phyloP scores from a whole-genome alignment of 1,139 yeast genomes.

The Magnusiomyces paraingens region DNA sequence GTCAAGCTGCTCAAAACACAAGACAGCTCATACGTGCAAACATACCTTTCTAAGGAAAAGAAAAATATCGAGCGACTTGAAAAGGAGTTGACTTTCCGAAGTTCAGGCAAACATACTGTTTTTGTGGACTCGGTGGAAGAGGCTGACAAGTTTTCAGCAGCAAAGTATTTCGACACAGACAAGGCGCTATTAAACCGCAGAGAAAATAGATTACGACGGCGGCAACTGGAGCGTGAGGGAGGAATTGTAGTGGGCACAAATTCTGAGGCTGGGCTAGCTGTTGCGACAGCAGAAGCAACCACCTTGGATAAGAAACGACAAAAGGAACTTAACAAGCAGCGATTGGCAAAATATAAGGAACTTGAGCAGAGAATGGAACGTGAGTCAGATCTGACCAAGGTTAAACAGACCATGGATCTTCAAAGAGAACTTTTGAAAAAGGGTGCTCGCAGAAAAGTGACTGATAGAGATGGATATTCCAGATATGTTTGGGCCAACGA shows the following conservation, averaged over 20 bases:
- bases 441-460: constrained; percentile 75
- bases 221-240: constrained; percentile 45
- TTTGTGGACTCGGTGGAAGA: constrained; percentile 64
- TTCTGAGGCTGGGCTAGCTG: constrained; percentile 1
- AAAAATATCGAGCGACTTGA: constrained; percentile 58
- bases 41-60: constrained; percentile 63
- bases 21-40: constrained; percentile 77
- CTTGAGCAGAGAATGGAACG: constrained; percentile 45
- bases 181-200: constrained; percentile 52
- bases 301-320: constrained; percentile 32
- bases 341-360: constrained; percentile 53
- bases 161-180: constrained; percentile 63
- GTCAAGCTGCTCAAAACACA: constrained; percentile 81
- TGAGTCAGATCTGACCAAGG: constrained; percentile 56
- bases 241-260: constrained; percentile 5
- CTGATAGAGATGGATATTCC: constrained; percentile 49
- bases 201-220: constrained; percentile 63
- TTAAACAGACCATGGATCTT: constrained; percentile 64
- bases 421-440: constrained; percentile 86
- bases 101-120: constrained; percentile 55
- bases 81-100: constrained; percentile 45
- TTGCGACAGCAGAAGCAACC: constrained; percentile 20
- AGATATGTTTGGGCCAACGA: constrained; percentile 18
- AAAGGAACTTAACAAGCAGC: constrained; percentile 38
- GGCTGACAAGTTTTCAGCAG: constrained; percentile 56